phyloP scores from a whole-genome alignment of 805 yeast genomes.

The Lipomyces yamanashiensis region DNA sequence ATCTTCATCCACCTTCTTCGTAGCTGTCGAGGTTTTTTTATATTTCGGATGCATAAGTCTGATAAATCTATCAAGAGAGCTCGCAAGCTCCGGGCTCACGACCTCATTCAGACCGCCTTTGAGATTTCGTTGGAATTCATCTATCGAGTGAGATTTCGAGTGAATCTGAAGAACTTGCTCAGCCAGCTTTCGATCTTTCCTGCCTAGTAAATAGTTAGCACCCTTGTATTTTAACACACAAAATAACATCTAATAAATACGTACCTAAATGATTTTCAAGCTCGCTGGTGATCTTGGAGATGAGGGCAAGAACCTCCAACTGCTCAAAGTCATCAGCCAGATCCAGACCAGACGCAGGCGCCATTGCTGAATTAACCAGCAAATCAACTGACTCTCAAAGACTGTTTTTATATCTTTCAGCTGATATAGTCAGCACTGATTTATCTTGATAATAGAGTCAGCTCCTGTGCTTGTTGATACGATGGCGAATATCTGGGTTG shows the following conservation, averaged over 20 bases:
- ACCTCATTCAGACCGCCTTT: constrained; percentile 53
- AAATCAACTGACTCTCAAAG: neutral
- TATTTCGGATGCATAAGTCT: constrained; percentile 44
- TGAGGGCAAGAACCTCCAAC: constrained; percentile 44
- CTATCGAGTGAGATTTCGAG: constrained; percentile 42
- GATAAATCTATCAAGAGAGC: constrained; percentile 42
- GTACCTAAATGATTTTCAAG: constrained; percentile 42
- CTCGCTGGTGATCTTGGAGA: constrained; percentile 45
- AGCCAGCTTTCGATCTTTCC: constrained; percentile 53
- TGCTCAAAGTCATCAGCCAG: constrained; percentile 41
- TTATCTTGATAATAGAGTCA: too few relatives aligned
- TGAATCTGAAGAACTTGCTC: constrained; percentile 54
- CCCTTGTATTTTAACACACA: neutral
- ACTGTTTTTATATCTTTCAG: too few relatives aligned
- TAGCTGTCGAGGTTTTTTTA: constrained; percentile 6
- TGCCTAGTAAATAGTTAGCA: constrained; percentile 39
- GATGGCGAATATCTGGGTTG: neutral
- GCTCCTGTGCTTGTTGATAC: neutral
- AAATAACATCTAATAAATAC: constrained; percentile 1
- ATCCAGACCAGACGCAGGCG: neutral
- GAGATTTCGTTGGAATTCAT: constrained; percentile 48
- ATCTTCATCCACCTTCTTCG: neutral
- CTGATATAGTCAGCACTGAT: too few relatives aligned
- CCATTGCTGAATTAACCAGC: neutral
- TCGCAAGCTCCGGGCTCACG: constrained; percentile 41